A percentile compares a stretch with the other conserved stretches of the same genome.
These are phyloP conservation scores for Xylaria sp. DNA, from an alignment of 2,329 filamentous ascomycete species.

Conservation along the genomic window DNA sequence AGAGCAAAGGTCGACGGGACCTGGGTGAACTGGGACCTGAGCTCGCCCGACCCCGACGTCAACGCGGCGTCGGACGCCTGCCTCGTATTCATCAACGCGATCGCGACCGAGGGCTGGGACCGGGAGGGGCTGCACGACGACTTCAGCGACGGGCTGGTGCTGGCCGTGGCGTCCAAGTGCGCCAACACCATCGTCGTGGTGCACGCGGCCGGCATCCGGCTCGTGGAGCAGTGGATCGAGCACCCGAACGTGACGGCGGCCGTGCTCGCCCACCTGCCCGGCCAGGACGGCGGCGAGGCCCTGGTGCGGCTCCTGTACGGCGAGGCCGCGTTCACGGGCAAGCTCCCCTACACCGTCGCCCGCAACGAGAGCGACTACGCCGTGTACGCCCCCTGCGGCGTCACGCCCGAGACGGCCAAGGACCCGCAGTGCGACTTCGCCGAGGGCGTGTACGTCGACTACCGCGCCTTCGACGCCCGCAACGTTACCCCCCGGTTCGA, in stretches of 20 bases:
- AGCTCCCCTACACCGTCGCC: conserved; percentile 65
- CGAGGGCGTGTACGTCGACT: conserved; percentile 58
- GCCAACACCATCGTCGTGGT: conserved; percentile 65
- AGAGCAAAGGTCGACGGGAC: conserved; percentile 57
- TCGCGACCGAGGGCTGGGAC: conserved; percentile 77
- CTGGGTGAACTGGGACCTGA: conserved; percentile 60
- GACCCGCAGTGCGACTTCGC: conserved; percentile 65
- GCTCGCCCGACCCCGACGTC: conserved; percentile 47
- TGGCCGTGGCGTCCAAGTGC: conserved; percentile 62
- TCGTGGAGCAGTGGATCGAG: conserved; percentile 66
- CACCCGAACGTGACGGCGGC: conserved; percentile 67
- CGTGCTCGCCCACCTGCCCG: conserved; percentile 65
- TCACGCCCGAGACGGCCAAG: conserved; percentile 38
- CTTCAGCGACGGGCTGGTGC: conserved; percentile 62
- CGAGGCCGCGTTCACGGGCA: conserved; percentile 55
- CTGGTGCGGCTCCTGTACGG: conserved; percentile 62
- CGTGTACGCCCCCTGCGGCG: conserved; percentile 53
- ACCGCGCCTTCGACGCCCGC: conserved; percentile 54
- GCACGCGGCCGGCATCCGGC: conserved; percentile 63
- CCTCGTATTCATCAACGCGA: conserved; percentile 66
- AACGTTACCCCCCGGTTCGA: conserved; percentile 52
- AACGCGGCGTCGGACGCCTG: conserved; percentile 62
- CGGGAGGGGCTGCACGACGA: conserved; percentile 69
- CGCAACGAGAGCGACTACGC: conserved; percentile 55
- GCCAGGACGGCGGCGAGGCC: conserved; percentile 65